Evolutionary conservation across 2,329 filamentous ascomycete species (phyloP).

Genomic region (Hysterium pulicare): DNA sequence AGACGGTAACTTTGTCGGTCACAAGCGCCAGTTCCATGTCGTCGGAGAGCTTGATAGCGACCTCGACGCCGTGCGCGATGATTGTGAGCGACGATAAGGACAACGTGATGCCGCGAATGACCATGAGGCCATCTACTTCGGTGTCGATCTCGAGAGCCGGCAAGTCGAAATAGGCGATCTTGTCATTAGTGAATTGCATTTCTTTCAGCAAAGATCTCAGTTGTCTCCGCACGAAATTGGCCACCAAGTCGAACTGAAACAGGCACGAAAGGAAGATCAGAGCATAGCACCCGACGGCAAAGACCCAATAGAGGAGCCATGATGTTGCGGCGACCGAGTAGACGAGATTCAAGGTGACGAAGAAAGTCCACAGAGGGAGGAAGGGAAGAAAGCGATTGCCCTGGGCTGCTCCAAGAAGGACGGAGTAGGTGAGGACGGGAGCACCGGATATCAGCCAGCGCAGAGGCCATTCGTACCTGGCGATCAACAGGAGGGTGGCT

Average conservation of each 20-base stretch:
- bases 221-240: conserved; percentile 34
- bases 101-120: conserved; percentile 52
- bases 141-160: conserved; percentile 55
- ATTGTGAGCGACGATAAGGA: conserved; percentile 49
- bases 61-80: conserved; percentile 52
- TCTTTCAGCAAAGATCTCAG: conserved; percentile 40
- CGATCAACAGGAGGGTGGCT: conserved; percentile 7
- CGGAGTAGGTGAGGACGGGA: conserved; percentile 34
- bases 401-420: conserved; percentile 35
- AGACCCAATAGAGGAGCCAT: conserved; percentile 50
- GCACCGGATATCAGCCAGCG: conserved; percentile 44
- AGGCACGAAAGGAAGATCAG: conserved; percentile 43
- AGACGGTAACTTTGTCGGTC: conserved; percentile 48
- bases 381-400: conserved; percentile 42
- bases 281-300: conserved; percentile 42
- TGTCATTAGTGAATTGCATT: conserved; percentile 51
- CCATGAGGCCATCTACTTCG: conserved; percentile 52
- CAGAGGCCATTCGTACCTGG: conserved; percentile 25
- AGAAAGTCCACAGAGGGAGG: conserved; percentile 47
- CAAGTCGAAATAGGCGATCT: conserved; percentile 48
- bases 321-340: conserved; percentile 51
- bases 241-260: conserved; percentile 44
- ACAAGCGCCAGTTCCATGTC: conserved; percentile 54
- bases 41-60: conserved; percentile 51
- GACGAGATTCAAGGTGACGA: conserved; percentile 45